Conservation (phyloP, 1,284 basidiomycete species). For the Ustilago trichophora region DNA sequence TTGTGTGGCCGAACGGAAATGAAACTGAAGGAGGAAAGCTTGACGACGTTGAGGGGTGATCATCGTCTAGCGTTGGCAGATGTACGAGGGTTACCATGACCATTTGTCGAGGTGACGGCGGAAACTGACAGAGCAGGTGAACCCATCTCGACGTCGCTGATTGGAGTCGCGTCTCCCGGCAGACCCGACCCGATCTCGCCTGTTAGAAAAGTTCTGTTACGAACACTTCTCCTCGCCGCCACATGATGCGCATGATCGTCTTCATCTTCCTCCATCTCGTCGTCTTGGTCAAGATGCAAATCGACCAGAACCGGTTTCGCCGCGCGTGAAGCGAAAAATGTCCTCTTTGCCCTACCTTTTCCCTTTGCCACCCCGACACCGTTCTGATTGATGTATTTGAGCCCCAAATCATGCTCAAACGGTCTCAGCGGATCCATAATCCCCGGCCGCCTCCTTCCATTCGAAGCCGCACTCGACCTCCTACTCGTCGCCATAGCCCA, state of each 20-base stretch:
- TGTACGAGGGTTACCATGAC: not conserved
- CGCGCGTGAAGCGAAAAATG: slow-evolving; percentile 47
- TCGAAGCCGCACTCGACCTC: slow-evolving; percentile 1
- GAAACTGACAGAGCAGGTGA: slow-evolving; percentile 27
- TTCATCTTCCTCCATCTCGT: slow-evolving; percentile 20
- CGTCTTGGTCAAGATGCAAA: slow-evolving; percentile 32
- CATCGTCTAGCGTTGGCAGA: slow-evolving; percentile 21
- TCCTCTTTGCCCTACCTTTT: slow-evolving; percentile 43
- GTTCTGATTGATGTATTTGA: slow-evolving; percentile 41
- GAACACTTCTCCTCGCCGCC: not conserved
- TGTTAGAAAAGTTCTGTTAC: slow-evolving; percentile 2
- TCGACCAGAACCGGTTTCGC: slow-evolving; percentile 39
- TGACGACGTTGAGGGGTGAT: no score
- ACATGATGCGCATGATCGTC: slow-evolving; percentile 6
- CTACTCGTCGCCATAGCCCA: slow-evolving; percentile 24
- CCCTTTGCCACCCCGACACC: slow-evolving; percentile 31
- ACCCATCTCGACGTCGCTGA: slow-evolving; percentile 41
- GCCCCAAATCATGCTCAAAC: slow-evolving; percentile 38
- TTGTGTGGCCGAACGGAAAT: no score
- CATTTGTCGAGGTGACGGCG: slow-evolving; percentile 10
- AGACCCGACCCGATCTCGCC: slow-evolving; percentile 1
- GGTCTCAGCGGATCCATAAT: slow-evolving; percentile 41
- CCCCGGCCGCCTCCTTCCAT: slow-evolving; percentile 16
- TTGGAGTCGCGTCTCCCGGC: slow-evolving; percentile 35
- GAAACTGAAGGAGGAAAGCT: no score